Evolutionary conservation across 2,329 filamentous ascomycete genomes (phyloP).

Genomic region (Xylariaceae sp.): DNA sequence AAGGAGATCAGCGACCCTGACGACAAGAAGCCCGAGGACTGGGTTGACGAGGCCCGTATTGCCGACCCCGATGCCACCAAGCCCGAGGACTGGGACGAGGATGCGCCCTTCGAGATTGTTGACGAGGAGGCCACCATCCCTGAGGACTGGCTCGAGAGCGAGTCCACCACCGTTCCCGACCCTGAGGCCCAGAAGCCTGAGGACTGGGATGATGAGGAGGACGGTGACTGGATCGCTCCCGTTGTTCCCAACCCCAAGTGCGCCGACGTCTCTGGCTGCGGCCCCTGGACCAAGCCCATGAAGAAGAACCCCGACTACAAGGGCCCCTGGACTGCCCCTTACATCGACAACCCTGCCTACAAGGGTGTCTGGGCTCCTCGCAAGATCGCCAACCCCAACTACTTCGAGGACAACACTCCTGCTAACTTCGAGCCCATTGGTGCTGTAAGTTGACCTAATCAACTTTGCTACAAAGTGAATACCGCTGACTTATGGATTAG

Average conservation of each 20-base stretch:
- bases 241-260: constrained; percentile 95
- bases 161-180: constrained; percentile 77
- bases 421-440: constrained; percentile 98
- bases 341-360: constrained; percentile 96
- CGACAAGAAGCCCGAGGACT: constrained; percentile 89
- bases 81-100: constrained; percentile 98
- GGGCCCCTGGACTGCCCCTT: constrained; percentile 93
- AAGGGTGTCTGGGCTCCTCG: constrained; percentile 91
- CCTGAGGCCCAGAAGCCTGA: constrained; percentile 96
- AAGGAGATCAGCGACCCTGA: constrained; percentile 93
- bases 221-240: constrained; percentile 92
- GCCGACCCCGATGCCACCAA: constrained; percentile 88
- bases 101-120: constrained; percentile 91
- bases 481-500: constrained; percentile 38
- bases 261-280: constrained; percentile 85
- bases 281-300: constrained; percentile 84
- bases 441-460: constrained; percentile 62
- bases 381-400: constrained; percentile 96
- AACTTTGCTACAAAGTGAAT: background rate
- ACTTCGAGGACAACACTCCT: constrained; percentile 94
- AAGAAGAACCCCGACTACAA: constrained; percentile 96
- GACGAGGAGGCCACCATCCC: constrained; percentile 89
- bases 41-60: constrained; percentile 92
- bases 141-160: constrained; percentile 92
- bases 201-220: constrained; percentile 99